Evolutionary conservation across 495 filamentous ascomycete species (phyloP), one percentile per base, ranked within the genome.

Genomic region (Choiromyces venosus): DNA sequence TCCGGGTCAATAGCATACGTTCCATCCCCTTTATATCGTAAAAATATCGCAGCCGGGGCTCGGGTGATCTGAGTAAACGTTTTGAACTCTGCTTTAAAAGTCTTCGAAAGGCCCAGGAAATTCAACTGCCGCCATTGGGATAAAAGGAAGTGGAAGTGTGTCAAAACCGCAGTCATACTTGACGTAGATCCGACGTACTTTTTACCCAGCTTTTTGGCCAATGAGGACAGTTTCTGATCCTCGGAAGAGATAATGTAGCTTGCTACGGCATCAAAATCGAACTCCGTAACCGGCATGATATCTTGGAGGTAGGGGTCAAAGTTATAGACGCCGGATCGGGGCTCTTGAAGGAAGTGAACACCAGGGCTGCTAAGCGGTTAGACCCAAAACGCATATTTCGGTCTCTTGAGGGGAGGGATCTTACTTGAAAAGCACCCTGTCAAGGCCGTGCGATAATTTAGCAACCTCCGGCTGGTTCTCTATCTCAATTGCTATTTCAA

Each of bases 1-100:
- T 98, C 95, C 0, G 93, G 92, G 83, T 99, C 95, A 74, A 99
- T 96, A n/a, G 96, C 94, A 81, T 98, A 97, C 0, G 87, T 85
- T 4, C 92, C 93, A 81, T 94, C 87, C 0, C 77, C 80, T 78
- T 91, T 93, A 83, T 89, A 93, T 64, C 92, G 89, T 36, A 98
- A 83, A 78, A 98, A 96, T 77, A 94, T 89, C 21, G 93, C 92
- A 19, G 88, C 86, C 1, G 95, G 93, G 1, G 86, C 86, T 70
- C 89, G 87, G 73, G 88, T 85, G 52, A 96, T 84, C 21, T 84
- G 83, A 8, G 93, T 96, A 82, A 94, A 97, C 1, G 84, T 85
- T n/a, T 81, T 76, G 37, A 86, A 82, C 10, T 87, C 85, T 0
- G 87, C 85, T 0, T 84, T 82, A 78, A 97, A 95, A 0, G 82